Evolutionary conservation across 2,329 filamentous ascomycete species (phyloP).

Genomic region (Onygenales sp.): DNA sequence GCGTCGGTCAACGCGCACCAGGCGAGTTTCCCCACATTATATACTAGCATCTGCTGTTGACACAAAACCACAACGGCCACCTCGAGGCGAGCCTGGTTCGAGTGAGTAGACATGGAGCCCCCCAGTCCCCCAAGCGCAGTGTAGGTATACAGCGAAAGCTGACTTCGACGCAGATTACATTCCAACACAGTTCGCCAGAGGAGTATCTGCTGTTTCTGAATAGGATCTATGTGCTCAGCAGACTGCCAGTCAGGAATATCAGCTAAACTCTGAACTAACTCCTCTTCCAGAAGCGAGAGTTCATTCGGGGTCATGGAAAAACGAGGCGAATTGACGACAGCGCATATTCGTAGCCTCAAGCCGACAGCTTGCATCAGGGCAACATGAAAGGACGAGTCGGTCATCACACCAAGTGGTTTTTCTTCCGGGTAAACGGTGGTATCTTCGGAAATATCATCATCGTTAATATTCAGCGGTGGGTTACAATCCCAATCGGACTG

Average conservation of each 20-base stretch:
- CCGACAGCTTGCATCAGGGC: slow-evolving; percentile 18
- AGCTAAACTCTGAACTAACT: slow-evolving; percentile 25
- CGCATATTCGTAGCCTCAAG: slow-evolving; percentile 14
- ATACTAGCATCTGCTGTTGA: slow-evolving; percentile 24
- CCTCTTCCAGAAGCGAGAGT: slow-evolving; percentile 29
- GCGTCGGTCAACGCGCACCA: slow-evolving; percentile 27
- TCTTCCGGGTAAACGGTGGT: slow-evolving; percentile 21
- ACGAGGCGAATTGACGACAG: slow-evolving; percentile 15
- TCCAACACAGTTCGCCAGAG: slow-evolving; percentile 27
- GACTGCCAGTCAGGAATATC: slow-evolving; percentile 24
- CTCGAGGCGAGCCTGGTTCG: slow-evolving; percentile 26
- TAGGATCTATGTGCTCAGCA: slow-evolving; percentile 13
- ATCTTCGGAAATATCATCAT: slow-evolving; percentile 37
- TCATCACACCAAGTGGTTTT: slow-evolving; percentile 22
- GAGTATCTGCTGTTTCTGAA: slow-evolving; percentile 21
- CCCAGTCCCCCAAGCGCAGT: slow-evolving; percentile 26
- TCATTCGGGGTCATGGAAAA: slow-evolving; percentile 24
- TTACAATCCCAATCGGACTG: slow-evolving; percentile 39
- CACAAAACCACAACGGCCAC: slow-evolving; percentile 28
- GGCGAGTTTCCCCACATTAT: slow-evolving; percentile 21
- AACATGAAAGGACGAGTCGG: slow-evolving; percentile 28
- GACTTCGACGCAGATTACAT: slow-evolving; percentile 24
- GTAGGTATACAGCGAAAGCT: slow-evolving; percentile 31
- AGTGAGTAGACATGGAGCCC: slow-evolving; percentile 25
- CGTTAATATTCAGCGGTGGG: slow-evolving; percentile 41